Percentiles rank a stretch among this genome's conserved stretches.
These are phyloP conservation scores for Trichophyton schoenleinii DNA, from an alignment of 2,329 filamentous ascomycete species.

Conservation along the genomic window DNA sequence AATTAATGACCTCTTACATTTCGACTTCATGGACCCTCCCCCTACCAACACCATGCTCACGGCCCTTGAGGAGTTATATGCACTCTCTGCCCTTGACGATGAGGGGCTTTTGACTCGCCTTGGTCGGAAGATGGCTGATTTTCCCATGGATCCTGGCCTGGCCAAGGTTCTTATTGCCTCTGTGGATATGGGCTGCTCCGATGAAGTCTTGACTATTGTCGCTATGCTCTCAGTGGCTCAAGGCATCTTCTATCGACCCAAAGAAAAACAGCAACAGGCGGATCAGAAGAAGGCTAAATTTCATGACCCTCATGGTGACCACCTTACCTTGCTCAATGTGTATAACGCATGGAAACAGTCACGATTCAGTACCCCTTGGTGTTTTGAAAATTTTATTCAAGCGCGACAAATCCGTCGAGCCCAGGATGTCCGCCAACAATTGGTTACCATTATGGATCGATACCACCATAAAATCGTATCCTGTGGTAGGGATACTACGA, in stretches of 20 bases:
- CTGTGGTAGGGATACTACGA: conserved; percentile 76
- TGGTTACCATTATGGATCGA: conserved; percentile 85
- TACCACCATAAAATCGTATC: conserved; percentile 72
- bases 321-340: conserved; percentile 87
- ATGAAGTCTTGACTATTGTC: conserved; percentile 88
- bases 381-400: conserved; percentile 95
- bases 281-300: conserved; percentile 98
- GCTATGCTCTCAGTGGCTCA: conserved; percentile 73
- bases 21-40: conserved; percentile 98
- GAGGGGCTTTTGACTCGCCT: conserved; percentile 86
- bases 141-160: conserved; percentile 89
- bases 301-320: conserved; percentile 87
- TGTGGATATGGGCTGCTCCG: conserved; percentile 76
- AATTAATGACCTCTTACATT: conserved; percentile 92
- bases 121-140: conserved; percentile 95
- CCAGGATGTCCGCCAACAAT: conserved; percentile 82
- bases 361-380: conserved; percentile 77
- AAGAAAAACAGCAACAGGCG: conserved; percentile 91
- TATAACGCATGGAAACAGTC: conserved; percentile 94
- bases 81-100: conserved; percentile 80
- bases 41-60: conserved; percentile 97
- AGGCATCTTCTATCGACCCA: conserved; percentile 84
- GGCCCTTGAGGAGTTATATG: conserved; percentile 88
- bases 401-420: conserved; percentile 77
- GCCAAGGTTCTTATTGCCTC: conserved; percentile 83